Conservation (phyloP, 495 filamentous ascomycete genomes). For the Talaromyces ruber region DNA sequence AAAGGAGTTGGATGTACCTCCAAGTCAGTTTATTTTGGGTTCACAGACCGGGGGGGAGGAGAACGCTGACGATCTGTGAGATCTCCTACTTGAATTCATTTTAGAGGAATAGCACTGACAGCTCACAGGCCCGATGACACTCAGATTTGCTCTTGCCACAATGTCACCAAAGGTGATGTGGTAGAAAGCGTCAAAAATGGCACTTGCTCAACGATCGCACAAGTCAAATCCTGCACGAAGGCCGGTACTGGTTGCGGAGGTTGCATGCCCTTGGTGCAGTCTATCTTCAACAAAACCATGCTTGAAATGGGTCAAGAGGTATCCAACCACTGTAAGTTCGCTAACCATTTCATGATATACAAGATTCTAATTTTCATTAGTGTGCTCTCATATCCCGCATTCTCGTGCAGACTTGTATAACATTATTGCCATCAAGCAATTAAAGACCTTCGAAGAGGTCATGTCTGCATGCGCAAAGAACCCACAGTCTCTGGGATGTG, state of each 20-base stretch:
- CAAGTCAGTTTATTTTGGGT: slow-evolving; percentile 84
- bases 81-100: neutral
- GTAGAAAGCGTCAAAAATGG: slow-evolving; percentile 68
- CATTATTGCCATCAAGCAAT: slow-evolving; percentile 74
- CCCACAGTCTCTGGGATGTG: slow-evolving; percentile 71
- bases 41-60: slow-evolving; percentile 67
- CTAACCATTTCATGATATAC: neutral
- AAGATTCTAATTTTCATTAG: slow-evolving; percentile 19
- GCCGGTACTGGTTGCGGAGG: slow-evolving; percentile 92
- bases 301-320: slow-evolving; percentile 83
- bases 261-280: slow-evolving; percentile 86
- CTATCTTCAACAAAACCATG: slow-evolving; percentile 93
- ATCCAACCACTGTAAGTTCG: slow-evolving; percentile 59
- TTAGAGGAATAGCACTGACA: slow-evolving; percentile 25
- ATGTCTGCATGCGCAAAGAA: slow-evolving; percentile 78
- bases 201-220: slow-evolving; percentile 74
- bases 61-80: slow-evolving; percentile 58
- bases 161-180: slow-evolving; percentile 85
- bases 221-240: slow-evolving; percentile 91
- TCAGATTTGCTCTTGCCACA: slow-evolving; percentile 94
- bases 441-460: slow-evolving; percentile 68
- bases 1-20: slow-evolving; percentile 74
- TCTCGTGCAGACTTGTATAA: slow-evolving; percentile 87
- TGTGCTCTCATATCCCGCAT: slow-evolving; percentile 82
- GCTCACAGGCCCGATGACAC: slow-evolving; percentile 52